Percentiles rank a stretch among this genome's conserved stretches.
Conservation (phyloP, 257 asterid genomes). For the Verbena officinalis region DNA sequence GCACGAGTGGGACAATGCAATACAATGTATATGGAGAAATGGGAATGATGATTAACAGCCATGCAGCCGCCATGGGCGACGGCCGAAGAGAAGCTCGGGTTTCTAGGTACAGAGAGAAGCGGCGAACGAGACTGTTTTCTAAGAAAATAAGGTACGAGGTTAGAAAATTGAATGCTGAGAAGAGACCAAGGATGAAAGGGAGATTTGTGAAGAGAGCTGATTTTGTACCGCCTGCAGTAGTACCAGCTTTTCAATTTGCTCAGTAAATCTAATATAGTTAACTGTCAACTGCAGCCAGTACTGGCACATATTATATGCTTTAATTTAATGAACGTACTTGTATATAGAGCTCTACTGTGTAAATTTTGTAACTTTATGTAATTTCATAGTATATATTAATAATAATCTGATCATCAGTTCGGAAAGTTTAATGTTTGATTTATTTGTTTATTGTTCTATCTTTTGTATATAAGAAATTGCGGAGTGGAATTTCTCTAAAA, state of each 20-base stretch:
- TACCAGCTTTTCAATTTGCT: slow-evolving; percentile 36
- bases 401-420: too few relatives aligned
- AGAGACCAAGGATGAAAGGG: slow-evolving; percentile 95
- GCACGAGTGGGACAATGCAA: slow-evolving; percentile 52
- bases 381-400: too few relatives aligned
- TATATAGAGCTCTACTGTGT: too few relatives aligned
- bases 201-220: slow-evolving; percentile 76
- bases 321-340: too few relatives aligned
- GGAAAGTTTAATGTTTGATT: too few relatives aligned
- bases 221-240: slow-evolving; percentile 34
- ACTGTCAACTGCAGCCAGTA: slow-evolving; percentile 6
- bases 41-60: slow-evolving; percentile 35
- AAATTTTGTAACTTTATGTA: too few relatives aligned
- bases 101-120: slow-evolving; percentile 76
- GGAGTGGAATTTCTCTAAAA: too few relatives aligned
- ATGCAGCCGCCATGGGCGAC: slow-evolving; percentile 34
- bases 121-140: slow-evolving; percentile 76
- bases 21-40: slow-evolving; percentile 42
- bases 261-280: slow-evolving; percentile 29
- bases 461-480: too few relatives aligned
- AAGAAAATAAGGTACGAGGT: slow-evolving; percentile 93
- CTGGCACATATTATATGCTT: too few relatives aligned
- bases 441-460: too few relatives aligned
- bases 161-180: slow-evolving; percentile 85
- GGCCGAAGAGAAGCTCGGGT: slow-evolving; percentile 86